Evolutionary conservation across 345 rosid species (phyloP).

Genomic region (Carallia pectinifolia): DNA sequence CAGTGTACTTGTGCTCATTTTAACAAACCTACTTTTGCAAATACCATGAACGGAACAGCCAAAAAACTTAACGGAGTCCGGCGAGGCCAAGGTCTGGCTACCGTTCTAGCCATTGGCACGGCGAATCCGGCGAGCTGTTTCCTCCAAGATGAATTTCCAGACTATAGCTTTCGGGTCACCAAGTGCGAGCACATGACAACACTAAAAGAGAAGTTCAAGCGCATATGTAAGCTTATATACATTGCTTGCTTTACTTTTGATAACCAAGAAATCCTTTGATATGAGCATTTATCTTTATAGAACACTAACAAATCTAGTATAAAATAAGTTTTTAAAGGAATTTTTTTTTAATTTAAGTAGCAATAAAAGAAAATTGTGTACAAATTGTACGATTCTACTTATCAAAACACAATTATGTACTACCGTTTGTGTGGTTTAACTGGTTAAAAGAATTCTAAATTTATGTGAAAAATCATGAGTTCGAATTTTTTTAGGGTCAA

Average conservation of each 20-base stretch:
- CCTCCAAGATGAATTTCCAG: slow-evolving; percentile 13
- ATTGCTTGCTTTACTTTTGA: no score
- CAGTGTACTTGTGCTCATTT: not conserved
- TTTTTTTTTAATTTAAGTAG: no score
- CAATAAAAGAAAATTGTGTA: no score
- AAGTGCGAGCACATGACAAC: slow-evolving; percentile 15
- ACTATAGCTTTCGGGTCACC: slow-evolving; percentile 1
- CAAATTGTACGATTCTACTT: no score
- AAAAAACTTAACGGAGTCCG: not conserved
- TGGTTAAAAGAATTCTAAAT: no score
- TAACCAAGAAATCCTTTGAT: not conserved
- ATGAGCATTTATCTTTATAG: not conserved
- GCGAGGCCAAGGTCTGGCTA: slow-evolving; percentile 16
- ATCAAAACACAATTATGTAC: no score
- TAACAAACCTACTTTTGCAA: not conserved
- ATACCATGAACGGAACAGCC: not conserved
- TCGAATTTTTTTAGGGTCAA: no score
- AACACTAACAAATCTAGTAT: no score
- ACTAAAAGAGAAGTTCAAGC: slow-evolving; percentile 27
- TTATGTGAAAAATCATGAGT: no score
- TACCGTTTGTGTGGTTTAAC: no score
- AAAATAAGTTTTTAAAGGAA: no score
- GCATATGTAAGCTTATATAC: slow-evolving; percentile 24
- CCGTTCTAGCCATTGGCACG: slow-evolving; percentile 25
- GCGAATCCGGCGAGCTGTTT: slow-evolving; percentile 13